Evolutionary conservation across 148 eudicot genomes (phyloP).

Genomic region (Pouteria glomerata): DNA sequence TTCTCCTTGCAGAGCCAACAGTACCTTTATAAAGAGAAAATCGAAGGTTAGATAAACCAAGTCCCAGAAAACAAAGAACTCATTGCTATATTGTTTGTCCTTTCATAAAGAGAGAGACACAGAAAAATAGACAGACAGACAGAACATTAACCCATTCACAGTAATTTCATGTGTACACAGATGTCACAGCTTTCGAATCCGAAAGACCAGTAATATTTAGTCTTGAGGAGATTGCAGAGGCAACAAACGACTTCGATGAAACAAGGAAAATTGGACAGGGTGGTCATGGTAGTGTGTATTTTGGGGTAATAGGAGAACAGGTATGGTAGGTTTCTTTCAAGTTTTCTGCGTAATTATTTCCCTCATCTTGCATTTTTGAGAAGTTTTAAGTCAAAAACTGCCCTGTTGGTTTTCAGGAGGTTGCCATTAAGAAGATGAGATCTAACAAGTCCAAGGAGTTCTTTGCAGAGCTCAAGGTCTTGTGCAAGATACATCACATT

Average conservation of each 20-base stretch:
- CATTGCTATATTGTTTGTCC: neutral
- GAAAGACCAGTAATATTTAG: slow-evolving; percentile 39
- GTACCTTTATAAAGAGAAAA: slow-evolving; percentile 14
- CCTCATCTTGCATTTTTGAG: neutral
- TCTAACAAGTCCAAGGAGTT: slow-evolving; percentile 52
- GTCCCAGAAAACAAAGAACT: neutral
- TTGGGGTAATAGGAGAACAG: slow-evolving; percentile 35
- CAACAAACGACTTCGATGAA: slow-evolving; percentile 37
- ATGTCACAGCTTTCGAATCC: slow-evolving; percentile 31
- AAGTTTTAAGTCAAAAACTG: too few relatives aligned
- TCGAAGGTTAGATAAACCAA: slow-evolving; percentile 15
- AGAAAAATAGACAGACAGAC: too few relatives aligned
- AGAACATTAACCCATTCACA: neutral
- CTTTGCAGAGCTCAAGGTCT: slow-evolving; percentile 49
- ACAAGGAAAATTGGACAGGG: slow-evolving; percentile 41
- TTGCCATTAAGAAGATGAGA: slow-evolving; percentile 53
- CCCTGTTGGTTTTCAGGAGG: slow-evolving; percentile 21
- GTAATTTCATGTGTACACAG: slow-evolving; percentile 15
- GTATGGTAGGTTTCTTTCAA: slow-evolving; percentile 8
- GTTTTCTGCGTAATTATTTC: neutral
- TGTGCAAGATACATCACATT: slow-evolving; percentile 47
- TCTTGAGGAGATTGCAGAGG: slow-evolving; percentile 40
- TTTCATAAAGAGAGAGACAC: neutral
- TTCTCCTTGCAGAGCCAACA: slow-evolving; percentile 22
- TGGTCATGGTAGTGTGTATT: slow-evolving; percentile 46